Evolutionary conservation across 2,329 filamentous ascomycete genomes (phyloP).

Genomic region (Cladosporium sp.): DNA sequence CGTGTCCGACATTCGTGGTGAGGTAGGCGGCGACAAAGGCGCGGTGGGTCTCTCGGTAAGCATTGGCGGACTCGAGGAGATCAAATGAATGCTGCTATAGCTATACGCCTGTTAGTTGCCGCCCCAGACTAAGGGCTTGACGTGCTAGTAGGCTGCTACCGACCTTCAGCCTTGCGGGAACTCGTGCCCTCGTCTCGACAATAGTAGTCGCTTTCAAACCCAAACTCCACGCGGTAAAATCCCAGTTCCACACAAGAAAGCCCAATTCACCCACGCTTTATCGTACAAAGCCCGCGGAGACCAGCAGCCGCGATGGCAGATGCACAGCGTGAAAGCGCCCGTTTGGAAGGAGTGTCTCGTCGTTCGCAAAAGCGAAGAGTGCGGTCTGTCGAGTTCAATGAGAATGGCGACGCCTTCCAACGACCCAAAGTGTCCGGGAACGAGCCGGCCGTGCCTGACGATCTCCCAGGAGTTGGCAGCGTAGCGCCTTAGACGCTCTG

Average conservation of each 20-base stretch:
- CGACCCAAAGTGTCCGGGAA: background rate
- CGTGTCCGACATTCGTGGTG: slow-evolving; percentile 46
- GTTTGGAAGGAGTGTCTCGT: background rate
- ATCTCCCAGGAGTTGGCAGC: slow-evolving; percentile 12
- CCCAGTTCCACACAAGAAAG: background rate
- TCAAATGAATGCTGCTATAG: slow-evolving; percentile 5
- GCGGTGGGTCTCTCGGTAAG: slow-evolving; percentile 41
- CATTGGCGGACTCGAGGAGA: slow-evolving; percentile 18
- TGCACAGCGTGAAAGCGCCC: background rate
- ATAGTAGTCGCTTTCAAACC: background rate
- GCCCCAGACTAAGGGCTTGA: too few species aligned
- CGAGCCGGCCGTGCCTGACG: slow-evolving; percentile 13
- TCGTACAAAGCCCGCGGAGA: slow-evolving; percentile 3
- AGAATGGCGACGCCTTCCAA: background rate
- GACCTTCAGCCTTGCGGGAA: slow-evolving; percentile 3
- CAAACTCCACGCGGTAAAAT: background rate
- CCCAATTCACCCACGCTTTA: background rate
- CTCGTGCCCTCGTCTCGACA: background rate
- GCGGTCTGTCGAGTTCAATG: background rate
- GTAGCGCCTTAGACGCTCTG: slow-evolving; percentile 12
- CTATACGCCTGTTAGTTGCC: background rate
- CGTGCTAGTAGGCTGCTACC: background rate
- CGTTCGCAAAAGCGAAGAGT: background rate
- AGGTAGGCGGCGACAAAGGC: slow-evolving; percentile 45
- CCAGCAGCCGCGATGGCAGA: slow-evolving; percentile 5